Conservation (phyloP, 2,329 filamentous ascomycete genomes). For the Leptographium radiaticola region DNA sequence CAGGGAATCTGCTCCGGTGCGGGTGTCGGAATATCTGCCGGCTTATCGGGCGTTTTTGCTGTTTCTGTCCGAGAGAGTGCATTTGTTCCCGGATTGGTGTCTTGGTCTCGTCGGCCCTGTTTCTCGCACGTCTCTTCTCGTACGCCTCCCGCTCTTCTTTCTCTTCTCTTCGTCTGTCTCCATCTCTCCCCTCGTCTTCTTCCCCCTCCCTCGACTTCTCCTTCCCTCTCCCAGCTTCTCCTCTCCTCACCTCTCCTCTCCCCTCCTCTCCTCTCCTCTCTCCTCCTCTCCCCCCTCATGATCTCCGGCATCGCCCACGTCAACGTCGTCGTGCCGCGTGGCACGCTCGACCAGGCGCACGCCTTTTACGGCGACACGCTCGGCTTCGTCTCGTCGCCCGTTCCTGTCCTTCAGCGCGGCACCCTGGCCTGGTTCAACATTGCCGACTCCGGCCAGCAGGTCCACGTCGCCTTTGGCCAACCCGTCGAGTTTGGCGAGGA, state of each 20-base stretch:
- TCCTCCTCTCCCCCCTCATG: constrained; percentile 5
- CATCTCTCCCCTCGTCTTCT: no score
- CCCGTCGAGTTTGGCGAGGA: constrained; percentile 15
- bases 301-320: constrained; percentile 29
- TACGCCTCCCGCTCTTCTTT: no score
- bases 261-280: not conserved
- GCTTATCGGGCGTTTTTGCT: no score
- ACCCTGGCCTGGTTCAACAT: constrained; percentile 49
- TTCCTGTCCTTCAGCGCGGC: constrained; percentile 37
- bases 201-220: not conserved
- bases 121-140: no score
- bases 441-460: constrained; percentile 37
- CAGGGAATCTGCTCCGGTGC: no score
- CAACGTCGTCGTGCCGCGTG: constrained; percentile 42
- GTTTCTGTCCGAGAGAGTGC: no score
- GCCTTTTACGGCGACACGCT: constrained; percentile 44
- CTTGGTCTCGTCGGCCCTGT: no score
- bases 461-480: constrained; percentile 38
- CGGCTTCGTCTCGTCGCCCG: constrained; percentile 36
- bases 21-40: no score
- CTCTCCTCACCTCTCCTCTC: not conserved
- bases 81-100: no score
- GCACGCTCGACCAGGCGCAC: constrained; percentile 35
- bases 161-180: no score
- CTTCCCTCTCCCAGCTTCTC: not conserved